Evolutionary conservation across 306 rosid genomes (phyloP), one percentile per base, ranked within the genome.

Genomic region (Astragalus membranaceus): DNA sequence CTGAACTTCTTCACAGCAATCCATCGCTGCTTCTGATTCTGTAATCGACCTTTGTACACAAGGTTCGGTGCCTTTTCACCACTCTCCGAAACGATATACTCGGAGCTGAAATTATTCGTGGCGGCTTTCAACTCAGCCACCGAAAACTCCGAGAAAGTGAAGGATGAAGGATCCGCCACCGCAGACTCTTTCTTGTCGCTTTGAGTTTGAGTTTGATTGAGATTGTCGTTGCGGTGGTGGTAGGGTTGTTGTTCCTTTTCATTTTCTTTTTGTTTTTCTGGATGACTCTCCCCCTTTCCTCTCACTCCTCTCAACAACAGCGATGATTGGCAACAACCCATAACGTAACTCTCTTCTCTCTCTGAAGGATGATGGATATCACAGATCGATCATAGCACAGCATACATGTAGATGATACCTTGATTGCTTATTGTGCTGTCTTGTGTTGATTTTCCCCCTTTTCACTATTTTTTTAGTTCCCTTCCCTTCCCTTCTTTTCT

Each of bases 1-100:
- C 91, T 72, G 79, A 91, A 95, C 92, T 89, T 91, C 89, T 95
- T 95, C 16, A 95, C 97, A 0, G 99, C 99, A 85, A 94, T 91
- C 95, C 89, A 91, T 1, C 87, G 82, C 29, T 57, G 85, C 75
- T 84, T 86, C 59, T 74, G 87, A 13, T 85, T 87, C 65, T 76
- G 88, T 13, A 94, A 89, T 16, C 86, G 84, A 3, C 99, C 99
- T 52, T 87, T 88, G 72, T 95, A 95, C 12, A 95, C 99, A 4
- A 91, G 60, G 82, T 95, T 95, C 1, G 90, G 91, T 1, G 97
- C 97, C 30, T 89, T 95, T 57, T 89, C 97, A 0, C 99, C 97
- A 20, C 96, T 91, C 86, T 91, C 99, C 0, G 99, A 95, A 35
- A 95, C 96, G 43, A 95, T 91, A 64, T 61, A 79, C 29, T 89